phyloP scores from a whole-genome alignment of 169 alveolate genomes.

The Amoebophrya sp. region DNA sequence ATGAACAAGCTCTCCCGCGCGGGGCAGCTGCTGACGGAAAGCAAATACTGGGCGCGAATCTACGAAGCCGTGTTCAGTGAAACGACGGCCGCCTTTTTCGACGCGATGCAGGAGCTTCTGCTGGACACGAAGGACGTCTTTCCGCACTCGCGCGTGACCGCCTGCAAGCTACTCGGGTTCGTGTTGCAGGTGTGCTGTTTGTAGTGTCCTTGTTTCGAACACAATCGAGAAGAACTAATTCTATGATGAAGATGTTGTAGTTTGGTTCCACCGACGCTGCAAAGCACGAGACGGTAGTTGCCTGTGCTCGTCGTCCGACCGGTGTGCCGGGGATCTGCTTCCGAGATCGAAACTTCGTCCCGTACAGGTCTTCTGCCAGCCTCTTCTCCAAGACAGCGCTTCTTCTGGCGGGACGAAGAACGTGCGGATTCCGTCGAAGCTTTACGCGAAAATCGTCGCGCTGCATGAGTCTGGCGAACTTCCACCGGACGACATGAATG shows the following conservation, averaged over 20 bases:
- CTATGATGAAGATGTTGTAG: neutral
- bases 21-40: neutral
- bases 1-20: no score
- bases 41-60: neutral
- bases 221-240: neutral
- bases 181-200: neutral
- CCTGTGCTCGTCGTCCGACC: no score
- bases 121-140: neutral
- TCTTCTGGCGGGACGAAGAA: no score
- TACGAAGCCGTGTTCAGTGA: neutral
- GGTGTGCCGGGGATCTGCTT: no score
- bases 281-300: no score
- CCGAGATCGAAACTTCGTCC: no score
- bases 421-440: neutral
- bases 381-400: no score
- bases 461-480: neutral
- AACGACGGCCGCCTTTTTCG: neutral
- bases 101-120: neutral
- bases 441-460: neutral
- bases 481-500: neutral
- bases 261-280: no score
- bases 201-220: neutral
- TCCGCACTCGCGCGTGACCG: neutral
- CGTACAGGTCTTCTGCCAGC: neutral
- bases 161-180: neutral